A percentile compares a stretch with the other conserved stretches of the same genome.
These are phyloP conservation scores for Xylaria sp. DNA, from an alignment of 495 filamentous ascomycete genomes.

Conservation along the genomic window DNA sequence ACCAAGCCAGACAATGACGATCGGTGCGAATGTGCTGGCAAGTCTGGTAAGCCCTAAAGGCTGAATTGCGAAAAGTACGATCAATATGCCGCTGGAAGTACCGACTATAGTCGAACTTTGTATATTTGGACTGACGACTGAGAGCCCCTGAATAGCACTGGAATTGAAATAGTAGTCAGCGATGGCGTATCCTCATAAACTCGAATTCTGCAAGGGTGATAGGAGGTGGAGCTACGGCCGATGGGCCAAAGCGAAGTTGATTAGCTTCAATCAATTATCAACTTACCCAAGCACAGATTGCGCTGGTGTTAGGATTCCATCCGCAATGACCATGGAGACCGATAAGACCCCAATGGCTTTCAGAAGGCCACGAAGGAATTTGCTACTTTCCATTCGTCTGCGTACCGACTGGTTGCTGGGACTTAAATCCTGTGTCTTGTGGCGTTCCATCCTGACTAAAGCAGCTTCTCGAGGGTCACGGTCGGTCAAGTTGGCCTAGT, in stretches of 20 bases:
- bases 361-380: constrained; percentile 57
- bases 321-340: constrained; percentile 71
- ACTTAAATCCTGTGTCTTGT: constrained; percentile 61
- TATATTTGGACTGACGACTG: constrained; percentile 56
- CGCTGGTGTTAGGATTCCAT: constrained; percentile 73
- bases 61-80: constrained; percentile 72
- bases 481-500: constrained; percentile 61
- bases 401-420: constrained; percentile 60
- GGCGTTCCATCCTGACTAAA: constrained; percentile 63
- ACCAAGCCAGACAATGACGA: constrained; percentile 75
- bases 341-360: constrained; percentile 74
- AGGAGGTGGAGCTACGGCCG: neutral
- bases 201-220: neutral
- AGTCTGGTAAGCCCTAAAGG: constrained; percentile 73
- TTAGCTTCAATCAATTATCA: neutral
- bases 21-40: constrained; percentile 70
- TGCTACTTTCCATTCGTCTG: constrained; percentile 63
- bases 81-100: constrained; percentile 70
- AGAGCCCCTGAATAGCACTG: constrained; percentile 69
- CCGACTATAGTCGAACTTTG: constrained; percentile 66
- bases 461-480: constrained; percentile 61
- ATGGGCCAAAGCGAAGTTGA: neutral
- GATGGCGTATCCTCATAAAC: neutral
- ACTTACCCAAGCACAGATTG: constrained; percentile 67
- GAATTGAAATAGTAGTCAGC: neutral